A percentile compares a stretch with the other conserved stretches of the same genome.
phyloP scores from a whole-genome alignment of 768 basidiomycete species.

The Leccinum variicolor region DNA sequence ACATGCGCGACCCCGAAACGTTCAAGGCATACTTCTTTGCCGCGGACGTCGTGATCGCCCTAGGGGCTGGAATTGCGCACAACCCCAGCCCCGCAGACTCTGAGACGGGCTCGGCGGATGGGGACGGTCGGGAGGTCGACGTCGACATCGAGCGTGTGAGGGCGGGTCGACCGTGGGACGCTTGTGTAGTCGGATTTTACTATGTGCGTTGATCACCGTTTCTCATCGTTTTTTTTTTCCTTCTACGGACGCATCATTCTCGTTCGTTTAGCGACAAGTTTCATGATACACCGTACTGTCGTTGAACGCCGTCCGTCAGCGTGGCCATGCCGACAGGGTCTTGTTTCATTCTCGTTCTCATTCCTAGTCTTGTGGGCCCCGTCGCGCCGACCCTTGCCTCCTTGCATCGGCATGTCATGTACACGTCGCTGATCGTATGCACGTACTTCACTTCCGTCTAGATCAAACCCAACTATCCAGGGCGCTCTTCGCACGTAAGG shows the following conservation, averaged over 20 bases:
- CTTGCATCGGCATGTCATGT: background rate
- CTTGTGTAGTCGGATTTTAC: constrained; percentile 73
- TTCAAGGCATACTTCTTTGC: constrained; percentile 80
- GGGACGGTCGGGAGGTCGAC: constrained; percentile 13
- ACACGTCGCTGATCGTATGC: constrained; percentile 3
- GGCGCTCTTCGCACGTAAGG: constrained; percentile 85
- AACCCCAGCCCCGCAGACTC: background rate
- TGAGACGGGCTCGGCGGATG: background rate
- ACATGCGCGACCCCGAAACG: constrained; percentile 43
- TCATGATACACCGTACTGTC: background rate
- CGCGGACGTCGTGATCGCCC: constrained; percentile 70
- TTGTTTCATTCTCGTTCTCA: background rate
- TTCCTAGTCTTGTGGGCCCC: background rate
- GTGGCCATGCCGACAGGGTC: background rate
- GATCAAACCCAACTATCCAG: constrained; percentile 90
- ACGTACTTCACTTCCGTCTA: constrained; percentile 16
- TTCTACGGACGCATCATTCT: background rate
- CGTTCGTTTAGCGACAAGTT: background rate
- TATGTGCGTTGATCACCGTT: constrained; percentile 50
- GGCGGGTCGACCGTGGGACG: constrained; percentile 57
- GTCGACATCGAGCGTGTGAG: constrained; percentile 42
- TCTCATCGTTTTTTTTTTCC: background rate
- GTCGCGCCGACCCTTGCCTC: background rate
- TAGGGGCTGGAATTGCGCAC: constrained; percentile 24
- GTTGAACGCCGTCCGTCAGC: background rate